phyloP scores from a whole-genome alignment of 1,284 basidiomycete species.

The Phylloboletellus chloephorus region DNA sequence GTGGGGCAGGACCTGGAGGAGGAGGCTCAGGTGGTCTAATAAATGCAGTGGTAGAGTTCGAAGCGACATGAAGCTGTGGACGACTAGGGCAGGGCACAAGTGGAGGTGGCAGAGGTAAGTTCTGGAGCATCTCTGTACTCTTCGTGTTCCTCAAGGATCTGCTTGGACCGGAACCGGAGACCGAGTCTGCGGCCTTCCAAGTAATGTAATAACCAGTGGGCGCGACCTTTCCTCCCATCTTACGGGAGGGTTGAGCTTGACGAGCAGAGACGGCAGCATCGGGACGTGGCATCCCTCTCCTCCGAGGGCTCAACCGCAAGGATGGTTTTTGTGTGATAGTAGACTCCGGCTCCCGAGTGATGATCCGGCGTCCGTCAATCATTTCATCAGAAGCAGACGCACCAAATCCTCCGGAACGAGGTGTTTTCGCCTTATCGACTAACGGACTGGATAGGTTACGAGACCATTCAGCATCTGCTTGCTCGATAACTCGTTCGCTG shows the following conservation, averaged over 20 bases:
- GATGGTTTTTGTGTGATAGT: slow-evolving; percentile 15
- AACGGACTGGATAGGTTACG: slow-evolving; percentile 15
- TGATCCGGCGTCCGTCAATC: slow-evolving; percentile 1
- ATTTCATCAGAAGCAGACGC: slow-evolving; percentile 22
- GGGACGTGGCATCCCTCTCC: slow-evolving; percentile 14
- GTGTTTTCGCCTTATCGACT: slow-evolving; percentile 18
- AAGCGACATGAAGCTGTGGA: slow-evolving; percentile 22
- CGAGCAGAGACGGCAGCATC: slow-evolving; percentile 16
- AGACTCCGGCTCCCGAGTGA: slow-evolving; percentile 19
- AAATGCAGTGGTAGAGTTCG: slow-evolving; percentile 15
- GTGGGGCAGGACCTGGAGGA: slow-evolving; percentile 12
- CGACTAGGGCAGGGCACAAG: slow-evolving; percentile 31
- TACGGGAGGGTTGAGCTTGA: slow-evolving; percentile 12
- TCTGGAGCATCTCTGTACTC: slow-evolving; percentile 29
- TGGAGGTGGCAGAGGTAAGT: slow-evolving; percentile 10
- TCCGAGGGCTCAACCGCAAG: slow-evolving; percentile 20
- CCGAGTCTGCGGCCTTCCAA: slow-evolving; percentile 25
- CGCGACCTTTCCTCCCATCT: slow-evolving; percentile 23
- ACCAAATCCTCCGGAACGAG: slow-evolving; percentile 15
- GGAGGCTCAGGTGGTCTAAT: slow-evolving; percentile 20
- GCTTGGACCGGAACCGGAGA: slow-evolving; percentile 13
- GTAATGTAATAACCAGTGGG: slow-evolving; percentile 21
- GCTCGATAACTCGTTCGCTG: slow-evolving; percentile 22
- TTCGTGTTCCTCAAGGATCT: slow-evolving; percentile 25
- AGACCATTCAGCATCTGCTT: slow-evolving; percentile 18